Conservation (phyloP, 371 early-diverging fungal species). For the Dentiscutata heterogama region DNA sequence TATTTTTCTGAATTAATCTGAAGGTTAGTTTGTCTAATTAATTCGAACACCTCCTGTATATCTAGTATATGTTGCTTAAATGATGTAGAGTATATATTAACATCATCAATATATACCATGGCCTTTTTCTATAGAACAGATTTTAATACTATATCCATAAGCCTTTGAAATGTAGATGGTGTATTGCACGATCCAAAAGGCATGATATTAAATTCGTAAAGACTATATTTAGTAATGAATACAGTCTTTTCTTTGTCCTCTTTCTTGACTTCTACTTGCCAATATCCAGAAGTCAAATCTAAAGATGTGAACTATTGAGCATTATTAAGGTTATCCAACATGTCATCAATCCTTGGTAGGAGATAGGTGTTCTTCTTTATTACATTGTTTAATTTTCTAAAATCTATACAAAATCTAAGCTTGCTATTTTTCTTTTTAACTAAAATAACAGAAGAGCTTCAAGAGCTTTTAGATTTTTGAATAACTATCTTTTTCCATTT, state of each 20-base stretch:
- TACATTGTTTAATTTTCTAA: not conserved
- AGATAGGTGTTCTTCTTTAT: not conserved
- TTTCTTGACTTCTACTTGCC: constrained; percentile 37
- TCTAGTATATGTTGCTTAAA: constrained; percentile 14
- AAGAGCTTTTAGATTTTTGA: not conserved
- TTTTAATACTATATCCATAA: constrained; percentile 53
- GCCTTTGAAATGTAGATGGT: constrained; percentile 48
- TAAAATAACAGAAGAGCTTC: not conserved
- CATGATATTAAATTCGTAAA: constrained; percentile 3
- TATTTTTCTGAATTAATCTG: constrained; percentile 28
- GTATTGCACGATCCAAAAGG: not conserved
- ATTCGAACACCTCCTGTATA: constrained; percentile 3
- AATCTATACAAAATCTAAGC: not conserved
- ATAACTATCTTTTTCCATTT: not conserved
- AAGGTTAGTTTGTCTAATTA: not conserved
- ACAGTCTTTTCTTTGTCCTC: constrained; percentile 10
- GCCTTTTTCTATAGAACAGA: constrained; percentile 25
- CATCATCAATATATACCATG: constrained; percentile 54
- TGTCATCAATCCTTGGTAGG: not conserved
- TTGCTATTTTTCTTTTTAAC: constrained; percentile 17
- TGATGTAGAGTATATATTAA: no score
- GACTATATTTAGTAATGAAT: not conserved
- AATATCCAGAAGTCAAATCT: constrained; percentile 26
- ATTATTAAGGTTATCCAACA: not conserved
- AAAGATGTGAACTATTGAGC: not conserved